Evolutionary conservation across 75 land plant species (phyloP).

Genomic region (Selaginella moellendorffii): DNA sequence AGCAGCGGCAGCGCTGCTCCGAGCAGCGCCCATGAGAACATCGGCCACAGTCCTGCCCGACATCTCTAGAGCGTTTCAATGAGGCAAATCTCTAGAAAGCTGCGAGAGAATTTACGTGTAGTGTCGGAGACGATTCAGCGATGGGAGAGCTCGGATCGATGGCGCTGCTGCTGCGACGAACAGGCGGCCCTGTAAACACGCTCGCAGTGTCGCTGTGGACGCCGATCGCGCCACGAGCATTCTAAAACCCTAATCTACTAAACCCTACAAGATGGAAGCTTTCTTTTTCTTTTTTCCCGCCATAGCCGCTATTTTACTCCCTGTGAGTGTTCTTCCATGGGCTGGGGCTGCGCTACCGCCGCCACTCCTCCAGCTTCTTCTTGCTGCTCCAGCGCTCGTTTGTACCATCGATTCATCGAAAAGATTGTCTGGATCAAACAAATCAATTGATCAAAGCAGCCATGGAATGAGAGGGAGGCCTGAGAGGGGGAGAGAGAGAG

Average conservation of each 20-base stretch:
- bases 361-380: neutral
- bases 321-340: too few relatives aligned
- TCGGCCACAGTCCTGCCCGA: slow-evolving; percentile 6
- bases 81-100: neutral
- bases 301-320: too few relatives aligned
- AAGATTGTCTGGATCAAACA: neutral
- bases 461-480: too few relatives aligned
- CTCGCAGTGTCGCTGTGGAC: too few relatives aligned
- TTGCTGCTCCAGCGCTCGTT: neutral
- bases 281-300: neutral
- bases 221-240: neutral
- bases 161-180: too few relatives aligned
- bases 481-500: too few relatives aligned
- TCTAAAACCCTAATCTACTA: neutral
- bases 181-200: too few relatives aligned
- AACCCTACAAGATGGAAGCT: too few relatives aligned
- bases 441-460: too few relatives aligned
- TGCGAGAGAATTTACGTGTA: neutral
- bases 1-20: slow-evolving; percentile 9
- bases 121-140: too few relatives aligned
- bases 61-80: neutral
- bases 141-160: too few relatives aligned
- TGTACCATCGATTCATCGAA: neutral
- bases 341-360: neutral
- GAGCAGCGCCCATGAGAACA: slow-evolving; percentile 14